Evolutionary conservation across 75 land plant species (phyloP).

Genomic region (Selaginella tamariscina): DNA sequence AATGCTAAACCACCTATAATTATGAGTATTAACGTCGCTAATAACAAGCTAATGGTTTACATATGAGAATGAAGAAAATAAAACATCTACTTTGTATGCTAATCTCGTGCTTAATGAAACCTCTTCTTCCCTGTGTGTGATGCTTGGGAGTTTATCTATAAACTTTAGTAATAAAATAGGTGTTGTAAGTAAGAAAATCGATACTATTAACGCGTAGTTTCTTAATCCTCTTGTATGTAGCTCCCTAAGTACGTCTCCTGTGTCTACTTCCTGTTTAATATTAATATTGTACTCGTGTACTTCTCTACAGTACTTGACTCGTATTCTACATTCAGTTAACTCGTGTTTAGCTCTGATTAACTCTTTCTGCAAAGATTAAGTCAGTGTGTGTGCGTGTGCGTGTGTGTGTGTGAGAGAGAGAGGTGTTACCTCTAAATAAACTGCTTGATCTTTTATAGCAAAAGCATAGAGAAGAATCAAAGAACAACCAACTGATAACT

Average conservation of each 20-base stretch:
- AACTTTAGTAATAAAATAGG: constrained; percentile 37
- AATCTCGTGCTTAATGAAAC: constrained; percentile 61
- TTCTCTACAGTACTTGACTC: not conserved
- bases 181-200: constrained; percentile 14
- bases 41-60: constrained; percentile 59
- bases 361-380: constrained; percentile 5
- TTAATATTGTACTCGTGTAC: not conserved
- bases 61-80: constrained; percentile 58
- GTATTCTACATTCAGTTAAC: not conserved
- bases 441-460: constrained; percentile 5
- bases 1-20: constrained; percentile 55
- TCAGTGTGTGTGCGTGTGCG: not conserved
- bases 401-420: not conserved
- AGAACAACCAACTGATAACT: constrained; percentile 7
- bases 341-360: not conserved
- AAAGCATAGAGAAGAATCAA: not conserved
- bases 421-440: constrained; percentile 10
- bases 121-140: constrained; percentile 36
- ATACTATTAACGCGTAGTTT: constrained; percentile 1
- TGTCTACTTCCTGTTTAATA: not conserved
- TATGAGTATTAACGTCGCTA: constrained; percentile 53
- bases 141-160: constrained; percentile 30
- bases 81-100: constrained; percentile 63
- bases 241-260: not conserved
- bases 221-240: not conserved